Conservation (phyloP, 2,329 filamentous ascomycete species). For the Pseudocercospora cruenta region DNA sequence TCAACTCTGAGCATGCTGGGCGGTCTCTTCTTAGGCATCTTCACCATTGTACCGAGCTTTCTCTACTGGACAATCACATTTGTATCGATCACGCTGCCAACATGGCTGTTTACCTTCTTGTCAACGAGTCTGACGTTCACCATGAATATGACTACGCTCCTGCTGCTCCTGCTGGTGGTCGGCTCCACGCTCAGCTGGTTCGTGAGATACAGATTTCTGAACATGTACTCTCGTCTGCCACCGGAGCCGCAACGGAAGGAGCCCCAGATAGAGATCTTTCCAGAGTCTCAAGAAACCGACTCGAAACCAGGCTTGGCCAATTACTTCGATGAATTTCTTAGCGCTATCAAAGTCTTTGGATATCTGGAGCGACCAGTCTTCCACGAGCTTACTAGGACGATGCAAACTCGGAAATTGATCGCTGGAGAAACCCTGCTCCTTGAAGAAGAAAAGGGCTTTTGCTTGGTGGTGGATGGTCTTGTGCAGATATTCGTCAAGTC, state of each 20-base stretch:
- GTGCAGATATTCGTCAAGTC: slow-evolving; percentile 99
- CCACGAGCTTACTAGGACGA: slow-evolving; percentile 93
- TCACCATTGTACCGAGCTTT: slow-evolving; percentile 57
- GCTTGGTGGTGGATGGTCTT: slow-evolving; percentile 91
- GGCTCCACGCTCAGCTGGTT: slow-evolving; percentile 91
- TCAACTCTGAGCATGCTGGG: slow-evolving; percentile 38
- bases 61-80: slow-evolving; percentile 83
- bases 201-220: slow-evolving; percentile 91
- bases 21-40: slow-evolving; percentile 38
- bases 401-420: slow-evolving; percentile 96
- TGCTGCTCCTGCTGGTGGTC: slow-evolving; percentile 75
- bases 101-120: slow-evolving; percentile 84
- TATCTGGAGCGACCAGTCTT: slow-evolving; percentile 96
- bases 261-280: slow-evolving; percentile 91
- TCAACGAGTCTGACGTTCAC: slow-evolving; percentile 95
- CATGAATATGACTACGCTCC: slow-evolving; percentile 96
- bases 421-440: slow-evolving; percentile 93
- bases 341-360: slow-evolving; percentile 98
- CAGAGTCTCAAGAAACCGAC: slow-evolving; percentile 86
- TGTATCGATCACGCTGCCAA: slow-evolving; percentile 84
- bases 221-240: slow-evolving; percentile 92
- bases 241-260: slow-evolving; percentile 95
- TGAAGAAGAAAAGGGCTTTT: slow-evolving; percentile 98
- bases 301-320: slow-evolving; percentile 91
- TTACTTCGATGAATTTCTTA: slow-evolving; percentile 96